These are phyloP conservation scores for Eragrostis nindensis DNA, from an alignment of 176 grass and related monocot species.

Conservation along the genomic window DNA sequence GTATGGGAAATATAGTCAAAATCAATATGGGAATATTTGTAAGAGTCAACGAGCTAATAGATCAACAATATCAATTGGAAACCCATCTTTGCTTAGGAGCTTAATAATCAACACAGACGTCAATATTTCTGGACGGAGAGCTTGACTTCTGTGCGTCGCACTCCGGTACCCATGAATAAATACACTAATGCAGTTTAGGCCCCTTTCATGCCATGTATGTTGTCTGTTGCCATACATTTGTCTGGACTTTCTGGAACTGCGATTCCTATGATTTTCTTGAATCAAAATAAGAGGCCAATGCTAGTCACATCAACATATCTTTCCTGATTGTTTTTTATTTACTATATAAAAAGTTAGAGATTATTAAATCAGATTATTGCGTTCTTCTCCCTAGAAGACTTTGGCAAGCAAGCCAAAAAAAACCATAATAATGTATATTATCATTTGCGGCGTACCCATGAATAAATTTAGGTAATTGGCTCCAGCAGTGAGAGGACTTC, in stretches of 20 bases:
- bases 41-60: background rate
- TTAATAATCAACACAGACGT: background rate
- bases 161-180: background rate
- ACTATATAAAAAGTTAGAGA: no score
- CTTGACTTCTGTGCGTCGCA: conserved; percentile 14
- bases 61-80: background rate
- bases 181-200: no score
- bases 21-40: background rate
- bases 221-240: background rate
- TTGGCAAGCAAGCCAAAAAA: background rate
- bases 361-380: background rate
- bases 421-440: background rate
- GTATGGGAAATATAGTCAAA: background rate
- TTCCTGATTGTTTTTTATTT: no score
- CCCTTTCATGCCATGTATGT: background rate
- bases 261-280: background rate
- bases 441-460: background rate
- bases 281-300: background rate
- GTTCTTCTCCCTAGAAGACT: background rate
- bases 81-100: background rate
- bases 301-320: no score
- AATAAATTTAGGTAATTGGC: no score
- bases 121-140: background rate
- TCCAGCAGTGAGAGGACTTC: background rate
- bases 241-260: background rate